Conservation (phyloP, 140 eudicot species). For the Erigeron philadelphicus region DNA sequence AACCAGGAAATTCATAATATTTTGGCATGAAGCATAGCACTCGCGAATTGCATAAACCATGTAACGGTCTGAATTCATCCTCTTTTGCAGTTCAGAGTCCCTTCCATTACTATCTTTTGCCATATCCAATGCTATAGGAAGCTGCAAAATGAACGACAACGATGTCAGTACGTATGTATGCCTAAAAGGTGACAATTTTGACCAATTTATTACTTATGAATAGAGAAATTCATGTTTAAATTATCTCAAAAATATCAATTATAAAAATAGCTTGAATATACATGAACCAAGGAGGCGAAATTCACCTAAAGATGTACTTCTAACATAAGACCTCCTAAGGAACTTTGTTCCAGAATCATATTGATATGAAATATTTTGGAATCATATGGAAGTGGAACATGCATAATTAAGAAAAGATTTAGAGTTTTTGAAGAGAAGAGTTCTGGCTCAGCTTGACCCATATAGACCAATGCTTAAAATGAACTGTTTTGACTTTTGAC, state of each 20-base stretch:
- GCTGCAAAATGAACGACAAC: conserved; percentile 38
- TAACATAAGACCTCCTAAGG: background rate
- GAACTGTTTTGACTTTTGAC: background rate
- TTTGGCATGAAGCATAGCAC: conserved; percentile 85
- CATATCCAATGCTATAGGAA: conserved; percentile 93
- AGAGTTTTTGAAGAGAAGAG: background rate
- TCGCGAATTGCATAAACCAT: conserved; percentile 76
- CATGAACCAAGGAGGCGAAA: background rate
- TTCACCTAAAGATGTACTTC: background rate
- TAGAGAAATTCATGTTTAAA: background rate
- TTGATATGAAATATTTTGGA: no score
- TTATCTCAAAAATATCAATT: background rate
- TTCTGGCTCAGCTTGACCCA: background rate
- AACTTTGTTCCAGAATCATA: background rate
- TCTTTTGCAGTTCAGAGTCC: conserved; percentile 64
- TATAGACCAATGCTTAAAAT: background rate
- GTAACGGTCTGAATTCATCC: conserved; percentile 58
- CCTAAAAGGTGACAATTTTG: background rate
- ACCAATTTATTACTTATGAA: background rate
- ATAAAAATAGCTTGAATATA: background rate
- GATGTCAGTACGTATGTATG: background rate
- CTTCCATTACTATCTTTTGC: conserved; percentile 79
- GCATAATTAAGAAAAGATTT: no score
- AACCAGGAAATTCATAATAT: conserved; percentile 60
- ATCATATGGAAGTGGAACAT: no score